These are phyloP conservation scores for Sugiyamaella sp. DNA, from an alignment of 1,139 yeast species.

Conservation along the genomic window DNA sequence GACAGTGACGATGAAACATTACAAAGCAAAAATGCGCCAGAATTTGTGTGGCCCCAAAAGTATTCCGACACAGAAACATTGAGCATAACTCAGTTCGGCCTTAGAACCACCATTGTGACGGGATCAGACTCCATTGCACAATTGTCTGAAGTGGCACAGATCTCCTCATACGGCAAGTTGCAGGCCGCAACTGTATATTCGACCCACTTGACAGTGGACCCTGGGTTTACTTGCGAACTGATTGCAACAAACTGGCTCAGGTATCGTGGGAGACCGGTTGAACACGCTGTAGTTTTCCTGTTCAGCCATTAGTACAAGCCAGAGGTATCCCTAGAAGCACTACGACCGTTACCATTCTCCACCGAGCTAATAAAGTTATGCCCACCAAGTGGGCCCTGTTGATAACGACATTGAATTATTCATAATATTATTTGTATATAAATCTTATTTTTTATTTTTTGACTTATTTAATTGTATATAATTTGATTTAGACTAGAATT, in stretches of 20 bases:
- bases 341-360: too few species aligned
- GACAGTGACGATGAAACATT: slow-evolving; percentile 21
- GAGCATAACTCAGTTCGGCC: slow-evolving; percentile 12
- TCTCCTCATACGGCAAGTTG: slow-evolving; percentile 6
- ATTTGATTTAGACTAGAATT: too few species aligned
- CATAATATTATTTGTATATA: neutral
- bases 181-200: slow-evolving; percentile 16
- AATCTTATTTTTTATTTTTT: neutral
- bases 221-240: slow-evolving; percentile 7
- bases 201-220: neutral
- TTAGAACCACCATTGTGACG: slow-evolving; percentile 1
- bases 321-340: neutral
- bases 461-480: too few species aligned
- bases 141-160: neutral
- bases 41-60: slow-evolving; percentile 16
- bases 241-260: slow-evolving; percentile 10
- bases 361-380: neutral
- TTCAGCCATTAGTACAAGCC: slow-evolving; percentile 1
- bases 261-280: slow-evolving; percentile 8
- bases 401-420: neutral
- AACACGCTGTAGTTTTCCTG: slow-evolving; percentile 5
- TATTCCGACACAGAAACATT: slow-evolving; percentile 4
- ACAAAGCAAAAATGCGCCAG: neutral
- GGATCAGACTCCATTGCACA: neutral
- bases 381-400: neutral